Percentiles rank a stretch among this genome's conserved stretches.
Conservation (phyloP, 768 basidiomycete species). For the Kwoniella dendrophila region DNA sequence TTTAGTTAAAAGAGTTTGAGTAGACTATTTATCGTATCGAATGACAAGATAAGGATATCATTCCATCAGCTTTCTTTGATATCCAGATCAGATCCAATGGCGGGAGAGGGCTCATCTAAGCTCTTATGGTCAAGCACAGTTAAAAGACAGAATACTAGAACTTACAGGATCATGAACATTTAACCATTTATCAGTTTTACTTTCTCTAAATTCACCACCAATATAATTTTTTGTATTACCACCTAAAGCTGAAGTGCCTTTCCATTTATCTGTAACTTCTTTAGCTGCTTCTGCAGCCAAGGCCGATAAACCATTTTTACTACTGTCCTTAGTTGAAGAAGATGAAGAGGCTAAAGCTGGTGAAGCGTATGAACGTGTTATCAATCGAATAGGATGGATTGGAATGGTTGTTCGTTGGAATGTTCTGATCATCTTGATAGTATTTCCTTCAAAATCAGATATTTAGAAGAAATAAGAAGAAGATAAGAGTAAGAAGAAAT, state of each 20-base stretch:
- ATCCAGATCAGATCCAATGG: neutral
- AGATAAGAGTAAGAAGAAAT: no score
- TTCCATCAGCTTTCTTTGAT: neutral
- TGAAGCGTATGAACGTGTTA: slow-evolving; percentile 14
- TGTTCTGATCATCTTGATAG: slow-evolving; percentile 14
- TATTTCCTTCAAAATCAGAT: no score
- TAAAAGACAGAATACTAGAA: slow-evolving; percentile 23
- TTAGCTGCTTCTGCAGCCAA: slow-evolving; percentile 36
- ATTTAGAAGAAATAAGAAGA: no score
- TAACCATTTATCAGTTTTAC: slow-evolving; percentile 74
- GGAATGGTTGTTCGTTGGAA: neutral
- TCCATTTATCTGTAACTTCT: slow-evolving; percentile 62
- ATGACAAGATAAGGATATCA: neutral
- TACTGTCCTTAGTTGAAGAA: slow-evolving; percentile 1
- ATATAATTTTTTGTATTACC: slow-evolving; percentile 89
- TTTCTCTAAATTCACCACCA: slow-evolving; percentile 84
- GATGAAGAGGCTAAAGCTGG: slow-evolving; percentile 22
- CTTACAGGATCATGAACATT: slow-evolving; percentile 87
- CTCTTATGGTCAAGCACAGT: no score
- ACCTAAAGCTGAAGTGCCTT: slow-evolving; percentile 83
- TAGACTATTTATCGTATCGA: slow-evolving; percentile 64
- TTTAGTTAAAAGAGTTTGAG: slow-evolving; percentile 82
- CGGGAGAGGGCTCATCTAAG: no score
- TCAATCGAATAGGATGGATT: neutral
- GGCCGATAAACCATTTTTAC: slow-evolving; percentile 23